phyloP scores from a whole-genome alignment of 306 rosid genomes.

The Prinsepia uniflora region DNA sequence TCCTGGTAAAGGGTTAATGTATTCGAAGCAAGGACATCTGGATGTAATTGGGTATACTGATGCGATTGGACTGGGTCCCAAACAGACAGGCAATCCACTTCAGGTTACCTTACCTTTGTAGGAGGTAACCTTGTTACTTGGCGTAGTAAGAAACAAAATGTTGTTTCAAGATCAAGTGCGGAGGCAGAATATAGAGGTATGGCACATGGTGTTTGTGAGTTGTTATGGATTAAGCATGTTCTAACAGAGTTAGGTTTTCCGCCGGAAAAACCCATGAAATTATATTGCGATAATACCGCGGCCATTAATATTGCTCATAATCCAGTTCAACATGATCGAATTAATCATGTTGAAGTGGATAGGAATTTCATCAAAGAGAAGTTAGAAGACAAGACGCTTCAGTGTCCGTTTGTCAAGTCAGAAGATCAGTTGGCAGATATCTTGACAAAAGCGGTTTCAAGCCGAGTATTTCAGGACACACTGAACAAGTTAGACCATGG shows the following conservation, averaged over 20 bases:
- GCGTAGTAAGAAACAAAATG: neutral
- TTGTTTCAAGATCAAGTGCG: neutral
- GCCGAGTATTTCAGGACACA: no score
- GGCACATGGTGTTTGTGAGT: slow-evolving; percentile 10
- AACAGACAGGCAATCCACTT: neutral
- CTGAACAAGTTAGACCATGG: no score
- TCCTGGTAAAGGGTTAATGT: no score
- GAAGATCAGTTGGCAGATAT: no score
- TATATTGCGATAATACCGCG: neutral
- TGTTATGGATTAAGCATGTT: neutral
- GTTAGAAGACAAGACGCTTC: no score
- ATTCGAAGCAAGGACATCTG: no score
- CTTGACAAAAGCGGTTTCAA: no score
- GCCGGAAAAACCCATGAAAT: neutral
- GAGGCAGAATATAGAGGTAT: neutral
- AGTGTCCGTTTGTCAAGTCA: no score
- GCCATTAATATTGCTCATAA: slow-evolving; percentile 2
- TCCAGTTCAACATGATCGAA: neutral
- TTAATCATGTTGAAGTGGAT: no score
- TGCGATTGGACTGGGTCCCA: neutral
- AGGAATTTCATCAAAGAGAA: no score
- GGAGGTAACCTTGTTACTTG: no score
- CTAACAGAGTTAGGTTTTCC: neutral
- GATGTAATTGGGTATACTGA: neutral
- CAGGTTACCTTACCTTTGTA: neutral